Evolutionary conservation across 1,139 yeast genomes (phyloP).

Genomic region (Yamadazyma pseudoaaseri): DNA sequence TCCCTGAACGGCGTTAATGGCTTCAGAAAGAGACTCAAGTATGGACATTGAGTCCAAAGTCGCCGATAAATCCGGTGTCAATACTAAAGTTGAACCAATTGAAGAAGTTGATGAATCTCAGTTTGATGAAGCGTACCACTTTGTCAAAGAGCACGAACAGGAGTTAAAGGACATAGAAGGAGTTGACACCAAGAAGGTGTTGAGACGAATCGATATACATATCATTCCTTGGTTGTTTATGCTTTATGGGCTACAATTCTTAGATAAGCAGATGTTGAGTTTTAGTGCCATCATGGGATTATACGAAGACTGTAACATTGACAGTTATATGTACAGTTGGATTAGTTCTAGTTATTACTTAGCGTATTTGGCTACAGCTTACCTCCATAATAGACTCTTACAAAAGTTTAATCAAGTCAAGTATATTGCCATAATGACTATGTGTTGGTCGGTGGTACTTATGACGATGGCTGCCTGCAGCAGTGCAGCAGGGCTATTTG

Average conservation of each 20-base stretch:
- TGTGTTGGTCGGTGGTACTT: constrained; percentile 25
- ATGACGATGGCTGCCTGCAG: constrained; percentile 22
- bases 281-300: constrained; percentile 62
- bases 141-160: too few relatives aligned
- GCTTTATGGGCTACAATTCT: constrained; percentile 53
- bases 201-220: constrained; percentile 49
- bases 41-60: too few relatives aligned
- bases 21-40: too few relatives aligned
- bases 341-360: constrained; percentile 52
- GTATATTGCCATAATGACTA: constrained; percentile 18
- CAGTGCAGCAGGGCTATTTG: constrained; percentile 22
- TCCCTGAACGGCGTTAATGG: too few relatives aligned
- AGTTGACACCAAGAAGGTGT: constrained; percentile 11
- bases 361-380: constrained; percentile 46
- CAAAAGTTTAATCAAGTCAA: constrained; percentile 31
- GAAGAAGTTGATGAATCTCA: too few relatives aligned
- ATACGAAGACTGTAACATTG: constrained; percentile 42
- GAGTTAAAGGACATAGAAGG: too few relatives aligned
- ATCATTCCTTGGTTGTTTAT: constrained; percentile 54
- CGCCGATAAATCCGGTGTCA: too few relatives aligned
- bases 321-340: constrained; percentile 51
- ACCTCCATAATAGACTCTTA: constrained; percentile 39
- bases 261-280: constrained; percentile 61
- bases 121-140: too few relatives aligned
- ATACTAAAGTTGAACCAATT: too few relatives aligned